phyloP scores from a whole-genome alignment of 441 rosid genomes.

The Populus hybrid region DNA sequence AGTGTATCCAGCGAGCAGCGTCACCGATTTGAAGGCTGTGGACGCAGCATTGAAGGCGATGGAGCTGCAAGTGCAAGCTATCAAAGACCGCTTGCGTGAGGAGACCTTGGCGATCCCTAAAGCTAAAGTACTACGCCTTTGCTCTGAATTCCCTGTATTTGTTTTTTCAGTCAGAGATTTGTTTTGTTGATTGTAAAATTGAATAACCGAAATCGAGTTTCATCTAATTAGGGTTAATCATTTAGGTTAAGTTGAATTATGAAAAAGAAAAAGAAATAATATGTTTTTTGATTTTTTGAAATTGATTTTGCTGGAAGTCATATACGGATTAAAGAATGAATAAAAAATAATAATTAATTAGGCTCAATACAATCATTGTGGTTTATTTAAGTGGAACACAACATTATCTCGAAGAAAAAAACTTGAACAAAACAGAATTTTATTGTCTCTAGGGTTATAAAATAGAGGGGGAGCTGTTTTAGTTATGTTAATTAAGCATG shows the following conservation, averaged over 20 bases:
- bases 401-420: not conserved
- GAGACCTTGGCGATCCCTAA: conserved; percentile 78
- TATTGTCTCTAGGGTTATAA: not conserved
- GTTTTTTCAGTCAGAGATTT: not conserved
- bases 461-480: not conserved
- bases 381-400: not conserved
- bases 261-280: too few species aligned
- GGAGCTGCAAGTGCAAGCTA: conserved; percentile 81
- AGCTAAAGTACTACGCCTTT: conserved; percentile 53
- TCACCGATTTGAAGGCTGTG: conserved; percentile 63
- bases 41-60: conserved; percentile 67
- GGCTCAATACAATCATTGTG: not conserved
- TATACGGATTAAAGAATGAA: not conserved
- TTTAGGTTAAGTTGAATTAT: not conserved
- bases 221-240: not conserved
- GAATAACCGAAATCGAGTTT: not conserved
- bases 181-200: not conserved
- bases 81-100: conserved; percentile 71
- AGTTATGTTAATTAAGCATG: not conserved
- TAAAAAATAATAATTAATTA: too few species aligned
- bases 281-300: not conserved
- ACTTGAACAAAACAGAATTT: not conserved
- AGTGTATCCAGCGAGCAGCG: conserved; percentile 80
- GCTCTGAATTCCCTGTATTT: not conserved
- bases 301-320: not conserved